Evolutionary conservation across 345 rosid species (phyloP).

Genomic region (Salix suchowensis): DNA sequence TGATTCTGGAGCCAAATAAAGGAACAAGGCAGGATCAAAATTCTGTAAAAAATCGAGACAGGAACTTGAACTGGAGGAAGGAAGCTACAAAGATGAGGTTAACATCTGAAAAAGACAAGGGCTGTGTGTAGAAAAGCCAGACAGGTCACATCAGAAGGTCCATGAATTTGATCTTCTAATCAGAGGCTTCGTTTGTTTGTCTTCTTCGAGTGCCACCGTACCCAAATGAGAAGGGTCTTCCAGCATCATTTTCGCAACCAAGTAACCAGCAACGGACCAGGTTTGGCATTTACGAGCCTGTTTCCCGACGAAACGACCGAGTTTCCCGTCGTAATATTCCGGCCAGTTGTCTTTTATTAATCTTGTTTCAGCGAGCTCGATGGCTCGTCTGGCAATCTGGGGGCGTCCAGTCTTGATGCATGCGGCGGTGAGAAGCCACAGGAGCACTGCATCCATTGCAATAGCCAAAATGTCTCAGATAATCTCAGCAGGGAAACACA

Average conservation of each 20-base stretch:
- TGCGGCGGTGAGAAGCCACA: constrained; percentile 91
- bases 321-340: constrained; percentile 90
- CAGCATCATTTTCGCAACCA: constrained; percentile 92
- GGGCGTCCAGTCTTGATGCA: constrained; percentile 92
- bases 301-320: constrained; percentile 84
- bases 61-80: neutral
- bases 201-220: constrained; percentile 83
- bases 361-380: constrained; percentile 73
- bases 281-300: constrained; percentile 81
- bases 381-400: constrained; percentile 80
- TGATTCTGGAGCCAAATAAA: neutral
- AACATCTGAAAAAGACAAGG: neutral
- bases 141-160: constrained; percentile 5
- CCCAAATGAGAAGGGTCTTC: constrained; percentile 96
- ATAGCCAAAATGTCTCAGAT: neutral
- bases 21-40: neutral
- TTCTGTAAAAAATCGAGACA: neutral
- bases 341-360: constrained; percentile 81
- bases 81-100: neutral
- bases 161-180: constrained; percentile 77
- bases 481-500: neutral
- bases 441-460: constrained; percentile 50
- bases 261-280: constrained; percentile 89
- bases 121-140: neutral
- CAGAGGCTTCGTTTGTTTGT: constrained; percentile 72